Conservation (phyloP, 2,329 filamentous ascomycete species). For the Mycosphaerella sp. region DNA sequence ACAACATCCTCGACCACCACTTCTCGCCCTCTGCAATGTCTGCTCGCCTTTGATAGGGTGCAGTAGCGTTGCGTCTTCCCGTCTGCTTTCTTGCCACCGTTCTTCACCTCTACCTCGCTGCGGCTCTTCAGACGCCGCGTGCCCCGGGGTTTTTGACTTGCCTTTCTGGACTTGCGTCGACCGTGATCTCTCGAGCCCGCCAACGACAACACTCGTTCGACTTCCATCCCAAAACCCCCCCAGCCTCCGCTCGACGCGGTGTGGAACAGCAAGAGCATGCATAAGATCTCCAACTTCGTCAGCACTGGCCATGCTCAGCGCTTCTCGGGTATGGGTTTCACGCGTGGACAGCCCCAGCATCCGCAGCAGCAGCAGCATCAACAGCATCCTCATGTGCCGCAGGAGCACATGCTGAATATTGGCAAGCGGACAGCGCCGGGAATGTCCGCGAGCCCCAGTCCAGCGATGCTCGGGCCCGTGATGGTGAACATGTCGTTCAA, state of each 20-base stretch:
- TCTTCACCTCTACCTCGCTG: slow-evolving; percentile 11
- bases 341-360: slow-evolving; percentile 52
- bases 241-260: slow-evolving; percentile 12
- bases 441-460: slow-evolving; percentile 43
- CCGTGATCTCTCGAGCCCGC: slow-evolving; percentile 2
- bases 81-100: slow-evolving; percentile 8
- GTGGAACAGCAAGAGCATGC: slow-evolving; percentile 43
- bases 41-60: slow-evolving; percentile 21
- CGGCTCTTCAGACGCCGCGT: neutral
- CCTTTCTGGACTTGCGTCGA: slow-evolving; percentile 3
- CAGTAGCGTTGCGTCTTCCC: slow-evolving; percentile 15
- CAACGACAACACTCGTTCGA: slow-evolving; percentile 11
- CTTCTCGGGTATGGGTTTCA: slow-evolving; percentile 56
- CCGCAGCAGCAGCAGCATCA: slow-evolving; percentile 21
- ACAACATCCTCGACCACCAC: slow-evolving; percentile 13
- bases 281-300: slow-evolving; percentile 60
- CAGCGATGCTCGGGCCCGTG: slow-evolving; percentile 64
- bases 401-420: slow-evolving; percentile 16
- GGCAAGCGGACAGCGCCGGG: slow-evolving; percentile 51
- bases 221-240: slow-evolving; percentile 8
- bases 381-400: slow-evolving; percentile 2
- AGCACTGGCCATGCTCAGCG: slow-evolving; percentile 56
- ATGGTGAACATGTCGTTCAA: slow-evolving; percentile 90
- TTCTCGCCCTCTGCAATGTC: slow-evolving; percentile 13
- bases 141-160: slow-evolving; percentile 1